A percentile compares a stretch with the other conserved stretches of the same genome.
These are phyloP conservation scores for Spizellomyces punctatus DNA, from an alignment of 192 early-diverging fungal species.

Conservation along the genomic window DNA sequence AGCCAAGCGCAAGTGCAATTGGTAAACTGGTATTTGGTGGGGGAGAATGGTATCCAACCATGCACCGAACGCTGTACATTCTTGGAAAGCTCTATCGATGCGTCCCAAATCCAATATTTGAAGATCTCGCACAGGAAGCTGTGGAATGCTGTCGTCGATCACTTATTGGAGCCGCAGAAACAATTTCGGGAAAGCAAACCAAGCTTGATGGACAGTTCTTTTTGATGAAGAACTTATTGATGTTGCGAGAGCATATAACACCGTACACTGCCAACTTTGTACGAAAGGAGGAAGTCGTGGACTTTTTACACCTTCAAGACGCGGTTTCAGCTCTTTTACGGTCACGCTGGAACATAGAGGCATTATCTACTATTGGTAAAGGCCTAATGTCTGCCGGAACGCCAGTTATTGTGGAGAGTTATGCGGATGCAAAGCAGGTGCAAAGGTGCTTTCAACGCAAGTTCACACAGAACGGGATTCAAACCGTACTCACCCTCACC, in stretches of 20 bases:
- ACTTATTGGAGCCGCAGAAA: slow-evolving; percentile 51
- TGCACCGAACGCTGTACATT: slow-evolving; percentile 79
- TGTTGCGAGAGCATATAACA: slow-evolving; percentile 79
- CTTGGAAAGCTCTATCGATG: slow-evolving; percentile 77
- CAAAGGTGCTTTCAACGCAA: neutral
- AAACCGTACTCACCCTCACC: too few relatives aligned
- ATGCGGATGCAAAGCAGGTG: slow-evolving; percentile 44
- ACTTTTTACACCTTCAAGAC: slow-evolving; percentile 66
- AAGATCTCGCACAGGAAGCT: slow-evolving; percentile 85
- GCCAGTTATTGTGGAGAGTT: slow-evolving; percentile 36
- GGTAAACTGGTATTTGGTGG: slow-evolving; percentile 57
- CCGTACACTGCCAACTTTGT: slow-evolving; percentile 78
- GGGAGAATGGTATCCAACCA: slow-evolving; percentile 80
- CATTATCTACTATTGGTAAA: slow-evolving; percentile 30
- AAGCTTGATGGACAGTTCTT: slow-evolving; percentile 77
- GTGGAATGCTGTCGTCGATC: slow-evolving; percentile 70
- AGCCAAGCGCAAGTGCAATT: slow-evolving; percentile 26
- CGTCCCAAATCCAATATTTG: slow-evolving; percentile 75
- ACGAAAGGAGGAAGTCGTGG: slow-evolving; percentile 67
- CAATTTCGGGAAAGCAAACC: slow-evolving; percentile 53
- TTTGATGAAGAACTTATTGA: slow-evolving; percentile 84
- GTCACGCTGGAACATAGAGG: slow-evolving; percentile 32
- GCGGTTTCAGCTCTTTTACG: slow-evolving; percentile 36
- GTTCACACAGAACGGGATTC: neutral
- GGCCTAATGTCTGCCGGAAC: slow-evolving; percentile 33